phyloP scores from a whole-genome alignment of 179 eudicot genomes.

The Corrigiola litoralis region DNA sequence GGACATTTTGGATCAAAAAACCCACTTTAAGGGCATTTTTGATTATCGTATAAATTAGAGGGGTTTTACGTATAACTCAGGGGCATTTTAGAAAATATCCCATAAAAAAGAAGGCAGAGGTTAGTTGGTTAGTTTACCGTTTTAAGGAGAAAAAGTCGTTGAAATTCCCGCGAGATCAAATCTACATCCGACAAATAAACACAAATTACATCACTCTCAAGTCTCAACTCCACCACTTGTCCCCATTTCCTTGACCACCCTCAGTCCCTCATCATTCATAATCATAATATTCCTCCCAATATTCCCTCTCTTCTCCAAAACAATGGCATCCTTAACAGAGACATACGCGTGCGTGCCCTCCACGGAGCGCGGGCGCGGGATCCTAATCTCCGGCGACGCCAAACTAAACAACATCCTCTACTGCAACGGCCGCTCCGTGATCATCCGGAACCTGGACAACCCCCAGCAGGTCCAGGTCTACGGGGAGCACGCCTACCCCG shows the following conservation, averaged over 20 bases:
- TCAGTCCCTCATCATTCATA: not conserved
- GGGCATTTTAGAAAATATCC: too few species aligned
- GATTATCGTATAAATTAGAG: too few species aligned
- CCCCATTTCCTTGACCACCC: not conserved
- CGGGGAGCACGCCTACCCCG: slow-evolving; percentile 82
- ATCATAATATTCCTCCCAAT: not conserved
- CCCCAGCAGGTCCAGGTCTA: slow-evolving; percentile 66
- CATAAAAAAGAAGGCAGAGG: too few species aligned
- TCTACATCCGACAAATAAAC: not conserved
- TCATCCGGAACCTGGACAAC: slow-evolving; percentile 69
- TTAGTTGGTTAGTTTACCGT: too few species aligned
- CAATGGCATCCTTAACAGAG: slow-evolving; percentile 57
- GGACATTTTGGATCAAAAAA: too few species aligned
- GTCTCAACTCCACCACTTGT: not conserved
- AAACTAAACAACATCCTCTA: slow-evolving; percentile 78
- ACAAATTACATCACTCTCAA: not conserved
- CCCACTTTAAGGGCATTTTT: too few species aligned
- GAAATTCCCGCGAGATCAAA: slow-evolving; percentile 15
- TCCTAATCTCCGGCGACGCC: slow-evolving; percentile 82
- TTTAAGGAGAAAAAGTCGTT: slow-evolving; percentile 10
- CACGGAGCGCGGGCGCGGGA: slow-evolving; percentile 94
- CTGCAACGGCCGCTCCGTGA: slow-evolving; percentile 90
- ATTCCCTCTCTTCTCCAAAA: not conserved
- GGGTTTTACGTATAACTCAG: too few species aligned
- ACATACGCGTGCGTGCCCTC: slow-evolving; percentile 94